A percentile compares a stretch with the other conserved stretches of the same genome.
Conservation (phyloP, 2,329 filamentous ascomycete species). For the Colletotrichum sp. region DNA sequence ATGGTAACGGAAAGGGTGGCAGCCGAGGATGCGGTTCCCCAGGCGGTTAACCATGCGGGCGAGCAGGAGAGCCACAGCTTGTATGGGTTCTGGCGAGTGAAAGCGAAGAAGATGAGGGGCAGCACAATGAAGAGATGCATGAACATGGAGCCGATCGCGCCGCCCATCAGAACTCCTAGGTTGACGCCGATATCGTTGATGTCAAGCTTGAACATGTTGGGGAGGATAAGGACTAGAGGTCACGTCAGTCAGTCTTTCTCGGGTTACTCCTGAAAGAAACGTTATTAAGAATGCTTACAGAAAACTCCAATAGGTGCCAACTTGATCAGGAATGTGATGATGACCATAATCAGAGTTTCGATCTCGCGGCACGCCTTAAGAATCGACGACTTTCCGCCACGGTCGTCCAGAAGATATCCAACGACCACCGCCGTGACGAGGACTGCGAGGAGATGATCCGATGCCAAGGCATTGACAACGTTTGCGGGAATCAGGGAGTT, state of each 20-base stretch:
- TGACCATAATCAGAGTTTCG: constrained; percentile 49
- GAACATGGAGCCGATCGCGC: constrained; percentile 48
- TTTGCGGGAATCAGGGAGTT: constrained; percentile 55
- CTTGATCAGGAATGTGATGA: constrained; percentile 54
- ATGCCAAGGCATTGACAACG: constrained; percentile 49
- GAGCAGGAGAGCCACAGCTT: constrained; percentile 51
- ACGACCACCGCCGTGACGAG: constrained; percentile 51
- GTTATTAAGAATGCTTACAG: constrained; percentile 23
- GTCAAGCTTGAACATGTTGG: constrained; percentile 55
- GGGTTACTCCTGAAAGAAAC: too few species aligned
- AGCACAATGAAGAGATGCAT: constrained; percentile 52
- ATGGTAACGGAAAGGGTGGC: constrained; percentile 57
- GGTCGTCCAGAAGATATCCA: constrained; percentile 48
- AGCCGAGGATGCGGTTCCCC: constrained; percentile 58
- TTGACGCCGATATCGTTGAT: constrained; percentile 53
- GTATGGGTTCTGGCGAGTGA: constrained; percentile 52
- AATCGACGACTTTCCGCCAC: constrained; percentile 38
- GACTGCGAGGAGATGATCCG: constrained; percentile 50
- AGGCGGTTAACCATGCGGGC: constrained; percentile 58
- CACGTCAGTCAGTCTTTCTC: background rate
- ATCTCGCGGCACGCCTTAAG: constrained; percentile 50
- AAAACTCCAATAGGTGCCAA: constrained; percentile 57
- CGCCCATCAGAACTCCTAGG: constrained; percentile 54
- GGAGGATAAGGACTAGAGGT: constrained; percentile 42
- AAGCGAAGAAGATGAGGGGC: constrained; percentile 44